phyloP scores from a whole-genome alignment of 1,284 basidiomycete genomes.

The Pholiota adiposa region DNA sequence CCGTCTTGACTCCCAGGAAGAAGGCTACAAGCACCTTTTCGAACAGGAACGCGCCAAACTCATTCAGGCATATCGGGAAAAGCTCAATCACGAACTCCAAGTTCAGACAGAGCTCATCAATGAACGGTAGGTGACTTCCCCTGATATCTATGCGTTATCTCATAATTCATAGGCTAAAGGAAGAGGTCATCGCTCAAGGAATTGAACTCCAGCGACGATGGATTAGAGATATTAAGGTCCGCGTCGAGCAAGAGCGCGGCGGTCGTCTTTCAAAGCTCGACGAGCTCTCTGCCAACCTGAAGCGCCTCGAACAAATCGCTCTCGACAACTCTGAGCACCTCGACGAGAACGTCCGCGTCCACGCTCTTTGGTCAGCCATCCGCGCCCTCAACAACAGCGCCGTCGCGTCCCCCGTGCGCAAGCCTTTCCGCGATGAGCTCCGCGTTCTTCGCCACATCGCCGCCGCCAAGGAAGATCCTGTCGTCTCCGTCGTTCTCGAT shows the following conservation, averaged over 20 bases:
- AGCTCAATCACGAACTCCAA: slow-evolving; percentile 85
- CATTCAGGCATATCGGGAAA: slow-evolving; percentile 82
- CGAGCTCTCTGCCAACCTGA: slow-evolving; percentile 88
- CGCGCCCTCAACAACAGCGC: slow-evolving; percentile 65
- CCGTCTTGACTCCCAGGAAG: slow-evolving; percentile 85
- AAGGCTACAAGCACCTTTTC: slow-evolving; percentile 84
- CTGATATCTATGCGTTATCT: slow-evolving; percentile 11
- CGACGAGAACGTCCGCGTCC: slow-evolving; percentile 88
- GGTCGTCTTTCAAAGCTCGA: slow-evolving; percentile 95
- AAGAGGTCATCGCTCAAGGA: slow-evolving; percentile 95
- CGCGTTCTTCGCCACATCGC: slow-evolving; percentile 80
- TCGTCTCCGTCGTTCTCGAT: slow-evolving; percentile 72
- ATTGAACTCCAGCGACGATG: slow-evolving; percentile 97
- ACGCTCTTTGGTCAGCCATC: slow-evolving; percentile 79
- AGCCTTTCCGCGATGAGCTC: slow-evolving; percentile 90
- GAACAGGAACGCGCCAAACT: slow-evolving; percentile 81
- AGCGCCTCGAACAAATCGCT: slow-evolving; percentile 89
- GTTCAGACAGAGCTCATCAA: slow-evolving; percentile 95
- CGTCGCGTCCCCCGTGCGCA: slow-evolving; percentile 63
- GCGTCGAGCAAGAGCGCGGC: slow-evolving; percentile 96
- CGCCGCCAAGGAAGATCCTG: slow-evolving; percentile 68
- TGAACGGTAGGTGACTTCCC: slow-evolving; percentile 68
- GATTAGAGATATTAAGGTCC: slow-evolving; percentile 95
- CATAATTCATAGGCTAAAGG: slow-evolving; percentile 70
- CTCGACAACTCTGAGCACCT: slow-evolving; percentile 90